A percentile compares a stretch with the other conserved stretches of the same genome.
These are phyloP conservation scores for Hemileia vastatrix DNA, from an alignment of 1,284 basidiomycete species.

Conservation along the genomic window DNA sequence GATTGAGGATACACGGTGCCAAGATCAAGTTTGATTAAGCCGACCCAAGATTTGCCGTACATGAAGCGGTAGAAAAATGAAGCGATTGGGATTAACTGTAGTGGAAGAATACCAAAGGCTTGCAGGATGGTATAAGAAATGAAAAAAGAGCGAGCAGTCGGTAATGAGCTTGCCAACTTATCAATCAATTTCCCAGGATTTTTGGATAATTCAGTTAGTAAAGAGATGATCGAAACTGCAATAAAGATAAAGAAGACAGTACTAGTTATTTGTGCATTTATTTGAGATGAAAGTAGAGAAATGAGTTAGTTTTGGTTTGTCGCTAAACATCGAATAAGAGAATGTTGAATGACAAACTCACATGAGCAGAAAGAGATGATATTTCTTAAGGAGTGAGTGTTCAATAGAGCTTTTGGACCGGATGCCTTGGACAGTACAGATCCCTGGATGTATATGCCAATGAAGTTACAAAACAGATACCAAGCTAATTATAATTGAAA, in stretches of 20 bases:
- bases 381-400: slow-evolving; percentile 42
- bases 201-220: slow-evolving; percentile 38
- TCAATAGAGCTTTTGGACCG: slow-evolving; percentile 39
- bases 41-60: slow-evolving; percentile 32
- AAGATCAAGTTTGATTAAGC: slow-evolving; percentile 33
- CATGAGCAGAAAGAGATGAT: slow-evolving; percentile 27
- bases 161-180: slow-evolving; percentile 40
- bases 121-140: slow-evolving; percentile 44
- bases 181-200: slow-evolving; percentile 41
- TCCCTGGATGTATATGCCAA: background rate
- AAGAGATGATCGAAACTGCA: slow-evolving; percentile 42
- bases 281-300: no score
- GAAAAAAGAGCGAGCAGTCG: slow-evolving; percentile 42
- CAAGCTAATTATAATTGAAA: background rate
- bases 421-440: slow-evolving; percentile 32
- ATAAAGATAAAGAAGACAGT: slow-evolving; percentile 34
- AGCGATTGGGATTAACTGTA: slow-evolving; percentile 41
- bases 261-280: no score
- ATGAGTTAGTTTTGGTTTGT: no score
- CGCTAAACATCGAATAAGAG: background rate
- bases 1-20: slow-evolving; percentile 44
- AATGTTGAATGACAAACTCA: slow-evolving; percentile 4
- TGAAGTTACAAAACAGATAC: background rate
- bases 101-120: slow-evolving; percentile 38
- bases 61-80: slow-evolving; percentile 32